Percentiles rank a stretch among this genome's conserved stretches.
Conservation (phyloP, 2,329 filamentous ascomycete genomes). For the Cryphonectria naterciae region DNA sequence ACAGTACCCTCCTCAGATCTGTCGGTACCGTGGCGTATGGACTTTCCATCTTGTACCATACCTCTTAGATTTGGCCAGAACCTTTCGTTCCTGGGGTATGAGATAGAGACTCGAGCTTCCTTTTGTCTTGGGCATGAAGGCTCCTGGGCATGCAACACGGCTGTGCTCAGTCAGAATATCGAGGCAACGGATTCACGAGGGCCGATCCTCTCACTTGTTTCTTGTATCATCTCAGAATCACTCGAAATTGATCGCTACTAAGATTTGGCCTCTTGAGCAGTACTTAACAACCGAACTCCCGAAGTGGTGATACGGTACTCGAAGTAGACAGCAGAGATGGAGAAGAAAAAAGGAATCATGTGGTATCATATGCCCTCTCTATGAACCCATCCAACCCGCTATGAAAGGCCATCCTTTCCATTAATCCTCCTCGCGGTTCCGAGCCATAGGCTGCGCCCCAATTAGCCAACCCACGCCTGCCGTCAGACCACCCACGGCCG, state of each 20-base stretch:
- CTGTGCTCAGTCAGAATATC: too few relatives aligned
- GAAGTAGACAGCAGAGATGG: not conserved
- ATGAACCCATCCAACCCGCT: not conserved
- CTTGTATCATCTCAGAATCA: not conserved
- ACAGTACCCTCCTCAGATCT: too few relatives aligned
- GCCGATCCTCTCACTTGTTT: not conserved
- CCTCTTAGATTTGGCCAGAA: too few relatives aligned
- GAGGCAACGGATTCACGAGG: not conserved
- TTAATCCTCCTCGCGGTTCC: conserved; percentile 35
- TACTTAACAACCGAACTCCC: not conserved
- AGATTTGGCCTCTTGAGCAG: too few relatives aligned
- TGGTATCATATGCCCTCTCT: not conserved
- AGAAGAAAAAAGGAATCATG: not conserved
- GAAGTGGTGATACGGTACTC: not conserved
- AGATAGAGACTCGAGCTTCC: too few relatives aligned
- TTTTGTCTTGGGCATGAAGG: too few relatives aligned
- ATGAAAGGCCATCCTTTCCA: not conserved
- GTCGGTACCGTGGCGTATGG: too few relatives aligned
- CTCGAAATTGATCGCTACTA: not conserved
- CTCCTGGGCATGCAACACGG: too few relatives aligned
- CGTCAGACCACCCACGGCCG: conserved; percentile 68
- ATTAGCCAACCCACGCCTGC: conserved; percentile 71
- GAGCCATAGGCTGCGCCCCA: conserved; percentile 53
- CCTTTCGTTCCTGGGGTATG: too few relatives aligned
- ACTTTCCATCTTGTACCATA: too few relatives aligned